A percentile compares a stretch with the other conserved stretches of the same genome.
These are phyloP conservation scores for Alternaria consortialis DNA, from an alignment of 2,329 filamentous ascomycete species.

Conservation along the genomic window DNA sequence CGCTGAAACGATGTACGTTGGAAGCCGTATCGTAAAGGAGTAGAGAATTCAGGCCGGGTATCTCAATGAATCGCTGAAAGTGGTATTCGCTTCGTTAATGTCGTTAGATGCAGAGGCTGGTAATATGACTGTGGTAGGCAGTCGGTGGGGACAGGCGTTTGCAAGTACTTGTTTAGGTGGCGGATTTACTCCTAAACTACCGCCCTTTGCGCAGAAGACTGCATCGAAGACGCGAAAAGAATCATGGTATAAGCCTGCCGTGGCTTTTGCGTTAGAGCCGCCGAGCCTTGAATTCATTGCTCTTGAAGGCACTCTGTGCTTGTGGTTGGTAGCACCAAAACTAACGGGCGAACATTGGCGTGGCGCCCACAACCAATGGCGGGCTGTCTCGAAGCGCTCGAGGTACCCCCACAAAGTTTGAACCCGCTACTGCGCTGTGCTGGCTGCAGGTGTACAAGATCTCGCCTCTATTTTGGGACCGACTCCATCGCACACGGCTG, in stretches of 20 bases:
- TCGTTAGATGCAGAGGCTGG: constrained; percentile 27
- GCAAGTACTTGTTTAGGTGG: constrained; percentile 18
- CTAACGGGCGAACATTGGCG: constrained; percentile 19
- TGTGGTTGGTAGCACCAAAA: constrained; percentile 46
- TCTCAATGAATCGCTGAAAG: constrained; percentile 17
- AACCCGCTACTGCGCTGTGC: constrained; percentile 32
- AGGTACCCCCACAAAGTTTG: constrained; percentile 27
- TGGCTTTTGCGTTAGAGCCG: constrained; percentile 37
- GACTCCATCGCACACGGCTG: constrained; percentile 14
- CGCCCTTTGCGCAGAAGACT: constrained; percentile 1
- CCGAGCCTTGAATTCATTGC: constrained; percentile 37
- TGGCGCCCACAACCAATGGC: constrained; percentile 40
- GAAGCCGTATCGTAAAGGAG: constrained; percentile 30
- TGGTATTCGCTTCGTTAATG: constrained; percentile 15
- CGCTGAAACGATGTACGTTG: constrained; percentile 48
- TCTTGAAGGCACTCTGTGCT: constrained; percentile 35
- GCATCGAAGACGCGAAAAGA: constrained; percentile 9
- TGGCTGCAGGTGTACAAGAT: constrained; percentile 31
- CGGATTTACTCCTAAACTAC: constrained; percentile 23
- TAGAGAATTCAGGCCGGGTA: constrained; percentile 17
- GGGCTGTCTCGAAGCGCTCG: constrained; percentile 40
- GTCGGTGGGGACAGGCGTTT: constrained; percentile 32
- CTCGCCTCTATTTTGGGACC: constrained; percentile 38
- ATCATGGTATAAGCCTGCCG: constrained; percentile 29
- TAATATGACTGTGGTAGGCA: constrained; percentile 28